phyloP scores from a whole-genome alignment of 1,284 basidiomycete species.

The Malassezia sp. region DNA sequence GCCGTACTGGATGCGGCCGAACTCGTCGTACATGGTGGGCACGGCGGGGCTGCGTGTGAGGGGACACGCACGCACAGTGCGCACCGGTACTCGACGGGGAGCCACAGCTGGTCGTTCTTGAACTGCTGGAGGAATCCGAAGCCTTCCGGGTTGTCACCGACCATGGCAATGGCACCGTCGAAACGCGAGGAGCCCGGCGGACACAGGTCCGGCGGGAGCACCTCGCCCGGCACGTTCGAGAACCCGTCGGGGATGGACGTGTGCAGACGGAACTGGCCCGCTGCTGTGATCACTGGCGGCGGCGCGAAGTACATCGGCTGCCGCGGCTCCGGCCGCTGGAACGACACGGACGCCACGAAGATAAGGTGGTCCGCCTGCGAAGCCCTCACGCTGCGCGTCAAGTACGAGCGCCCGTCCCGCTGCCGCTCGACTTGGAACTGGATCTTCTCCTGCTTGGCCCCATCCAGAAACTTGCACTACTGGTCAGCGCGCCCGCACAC shows the following conservation, averaged over 20 bases:
- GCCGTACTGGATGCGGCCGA: slow-evolving; percentile 31
- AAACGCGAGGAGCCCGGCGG: slow-evolving; percentile 31
- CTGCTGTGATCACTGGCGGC: slow-evolving; percentile 21
- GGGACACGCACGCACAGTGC: neutral
- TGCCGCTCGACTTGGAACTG: slow-evolving; percentile 34
- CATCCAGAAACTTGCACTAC: slow-evolving; percentile 39
- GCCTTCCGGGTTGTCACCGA: slow-evolving; percentile 13
- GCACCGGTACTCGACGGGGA: slow-evolving; percentile 36
- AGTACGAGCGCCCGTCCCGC: slow-evolving; percentile 40
- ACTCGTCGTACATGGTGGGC: slow-evolving; percentile 35
- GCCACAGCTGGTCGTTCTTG: slow-evolving; percentile 26
- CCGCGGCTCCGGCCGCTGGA: slow-evolving; percentile 34
- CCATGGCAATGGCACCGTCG: slow-evolving; percentile 18
- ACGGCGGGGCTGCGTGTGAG: slow-evolving; percentile 21
- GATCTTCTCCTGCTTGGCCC: slow-evolving; percentile 29
- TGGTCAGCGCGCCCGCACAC: slow-evolving; percentile 10
- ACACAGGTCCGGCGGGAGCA: slow-evolving; percentile 19
- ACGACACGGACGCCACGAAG: slow-evolving; percentile 37
- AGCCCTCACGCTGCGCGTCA: slow-evolving; percentile 36
- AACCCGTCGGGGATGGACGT: slow-evolving; percentile 18
- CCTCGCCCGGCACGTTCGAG: slow-evolving; percentile 16
- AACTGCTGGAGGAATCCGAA: slow-evolving; percentile 23
- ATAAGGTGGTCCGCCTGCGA: slow-evolving; percentile 28
- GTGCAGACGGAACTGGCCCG: slow-evolving; percentile 7
- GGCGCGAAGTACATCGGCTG: slow-evolving; percentile 36